A percentile compares a stretch with the other conserved stretches of the same genome.
These are phyloP conservation scores for Calocybe gangraenosa DNA, from an alignment of 768 basidiomycete genomes.

Conservation along the genomic window DNA sequence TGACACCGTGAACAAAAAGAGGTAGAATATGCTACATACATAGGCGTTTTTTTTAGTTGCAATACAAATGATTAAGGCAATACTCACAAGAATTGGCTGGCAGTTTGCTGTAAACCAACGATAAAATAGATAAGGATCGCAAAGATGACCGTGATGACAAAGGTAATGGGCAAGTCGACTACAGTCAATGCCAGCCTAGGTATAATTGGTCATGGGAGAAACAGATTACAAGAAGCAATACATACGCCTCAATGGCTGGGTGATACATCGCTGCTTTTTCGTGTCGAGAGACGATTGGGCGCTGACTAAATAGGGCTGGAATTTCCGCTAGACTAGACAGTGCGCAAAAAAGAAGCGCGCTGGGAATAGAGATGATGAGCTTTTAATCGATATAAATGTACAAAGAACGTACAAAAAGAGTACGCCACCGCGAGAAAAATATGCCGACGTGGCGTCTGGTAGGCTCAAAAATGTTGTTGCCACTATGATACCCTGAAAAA, in stretches of 20 bases:
- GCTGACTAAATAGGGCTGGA: constrained; percentile 55
- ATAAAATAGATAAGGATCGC: constrained; percentile 57
- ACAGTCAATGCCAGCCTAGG: constrained; percentile 50
- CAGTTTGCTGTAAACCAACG: constrained; percentile 49
- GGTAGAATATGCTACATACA: constrained; percentile 49
- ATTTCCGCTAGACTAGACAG: constrained; percentile 63
- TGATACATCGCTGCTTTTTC: constrained; percentile 59
- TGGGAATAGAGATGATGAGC: constrained; percentile 17
- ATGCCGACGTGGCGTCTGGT: constrained; percentile 50
- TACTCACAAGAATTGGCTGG: constrained; percentile 64
- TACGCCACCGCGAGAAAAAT: constrained; percentile 75
- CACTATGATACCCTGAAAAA: constrained; percentile 47
- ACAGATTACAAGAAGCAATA: constrained; percentile 19
- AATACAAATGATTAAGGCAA: too few species aligned
- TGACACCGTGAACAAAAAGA: constrained; percentile 55
- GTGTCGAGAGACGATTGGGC: constrained; percentile 57
- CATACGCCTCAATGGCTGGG: constrained; percentile 40
- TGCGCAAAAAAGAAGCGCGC: constrained; percentile 55
- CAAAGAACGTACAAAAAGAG: constrained; percentile 60
- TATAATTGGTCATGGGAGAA: constrained; percentile 10
- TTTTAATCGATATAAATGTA: background rate
- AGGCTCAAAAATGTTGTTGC: constrained; percentile 64
- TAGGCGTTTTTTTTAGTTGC: too few species aligned
- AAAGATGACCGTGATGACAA: constrained; percentile 42
- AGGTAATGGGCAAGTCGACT: constrained; percentile 57